Evolutionary conservation across 2,329 filamentous ascomycete genomes (phyloP), one percentile per base, ranked within the genome.

Genomic region (Beauveria pseudobassiana): DNA sequence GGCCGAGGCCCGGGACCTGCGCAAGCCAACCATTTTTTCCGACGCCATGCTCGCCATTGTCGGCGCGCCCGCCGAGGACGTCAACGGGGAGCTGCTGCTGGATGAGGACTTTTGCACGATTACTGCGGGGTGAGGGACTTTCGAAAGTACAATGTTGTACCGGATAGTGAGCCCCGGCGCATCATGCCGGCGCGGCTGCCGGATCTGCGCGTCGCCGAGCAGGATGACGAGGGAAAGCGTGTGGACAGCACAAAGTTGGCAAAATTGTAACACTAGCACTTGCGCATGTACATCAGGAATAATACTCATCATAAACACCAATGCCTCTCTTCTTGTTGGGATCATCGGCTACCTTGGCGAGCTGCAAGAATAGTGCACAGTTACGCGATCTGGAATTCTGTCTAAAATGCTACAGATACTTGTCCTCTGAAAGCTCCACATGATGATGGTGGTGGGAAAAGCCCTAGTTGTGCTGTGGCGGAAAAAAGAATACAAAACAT

Each of bases 41-140:
- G 89, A 93, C 69, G 90, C 91, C 1, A 84, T 96, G 20, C 73
- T 93, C 1, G 88, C 82, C 1, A 88, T 96, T 73, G 77, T 95
- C 1, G 72, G 75, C 10, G 81, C 87, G 0, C 84, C 87, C 0
- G 75, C 84, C 0, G 65, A 76, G 0, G 72, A 74, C 5, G 87
- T 95, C 24, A 96, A 91, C 70, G 91, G 91, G 0, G 74, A 84
- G 49, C 76, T 93, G 5, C 80, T 87, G 63, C 81, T 92, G 1
- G 91, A 96, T 68, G 91, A 96, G 71, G 91, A 96, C 70, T 95
- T 92, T 77, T 96, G 34, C 79, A 88, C 20, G 77, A 82, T 7
- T 79, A 87, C 63, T 78, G 75, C 22, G 86, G 87, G 1, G 78
- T 92, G 3, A 79, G 74, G 0, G 89, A 96, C 70, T 95, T 96